phyloP scores from a whole-genome alignment of 2,329 filamentous ascomycete genomes.

The Neoarthrinium moseri region DNA sequence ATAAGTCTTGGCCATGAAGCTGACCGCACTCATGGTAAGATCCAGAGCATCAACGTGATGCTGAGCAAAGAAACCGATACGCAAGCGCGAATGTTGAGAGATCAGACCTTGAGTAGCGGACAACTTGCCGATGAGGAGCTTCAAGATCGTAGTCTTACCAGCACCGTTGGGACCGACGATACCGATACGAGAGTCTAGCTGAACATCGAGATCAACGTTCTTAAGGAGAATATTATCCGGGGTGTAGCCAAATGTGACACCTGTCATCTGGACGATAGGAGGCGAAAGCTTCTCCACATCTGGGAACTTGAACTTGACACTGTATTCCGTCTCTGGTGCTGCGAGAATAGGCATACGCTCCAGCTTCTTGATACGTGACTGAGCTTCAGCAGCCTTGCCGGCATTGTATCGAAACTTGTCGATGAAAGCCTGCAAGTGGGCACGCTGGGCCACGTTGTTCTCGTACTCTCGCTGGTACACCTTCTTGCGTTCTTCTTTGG shows the following conservation, averaged over 20 bases:
- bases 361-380: conserved; percentile 98
- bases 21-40: conserved; percentile 82
- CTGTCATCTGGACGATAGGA: conserved; percentile 96
- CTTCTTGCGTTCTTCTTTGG: conserved; percentile 95
- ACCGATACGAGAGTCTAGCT: conserved; percentile 95
- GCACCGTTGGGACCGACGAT: conserved; percentile 99
- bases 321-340: conserved; percentile 89
- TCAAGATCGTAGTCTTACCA: conserved; percentile 97
- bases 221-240: conserved; percentile 75
- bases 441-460: conserved; percentile 92
- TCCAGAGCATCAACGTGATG: conserved; percentile 97
- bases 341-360: conserved; percentile 95
- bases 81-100: conserved; percentile 81
- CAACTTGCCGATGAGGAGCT: conserved; percentile 89
- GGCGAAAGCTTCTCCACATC: conserved; percentile 97
- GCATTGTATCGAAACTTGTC: conserved; percentile 99
- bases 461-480: conserved; percentile 96
- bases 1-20: conserved; percentile 93
- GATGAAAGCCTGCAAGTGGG: conserved; percentile 95
- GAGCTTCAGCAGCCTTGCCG: conserved; percentile 96
- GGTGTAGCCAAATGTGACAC: conserved; percentile 86
- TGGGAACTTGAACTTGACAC: conserved; percentile 94
- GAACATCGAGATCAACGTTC: conserved; percentile 92
- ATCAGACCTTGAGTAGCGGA: conserved; percentile 76
- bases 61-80: conserved; percentile 96